Conservation (phyloP, 768 basidiomycete genomes). For the Kwoniella botswanensis region DNA sequence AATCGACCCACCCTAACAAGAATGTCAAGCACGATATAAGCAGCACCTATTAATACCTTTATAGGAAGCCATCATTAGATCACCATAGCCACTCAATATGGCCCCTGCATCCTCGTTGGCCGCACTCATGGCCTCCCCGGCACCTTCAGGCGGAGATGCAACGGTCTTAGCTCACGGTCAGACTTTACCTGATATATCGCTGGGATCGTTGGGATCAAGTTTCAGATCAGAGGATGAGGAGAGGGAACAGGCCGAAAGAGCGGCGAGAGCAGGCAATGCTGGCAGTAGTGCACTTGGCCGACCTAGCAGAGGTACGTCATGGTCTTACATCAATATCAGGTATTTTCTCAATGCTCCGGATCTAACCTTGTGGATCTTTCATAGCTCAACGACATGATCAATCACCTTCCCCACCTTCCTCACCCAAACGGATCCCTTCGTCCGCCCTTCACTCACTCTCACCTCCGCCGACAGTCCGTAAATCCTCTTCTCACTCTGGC, state of each 20-base stretch:
- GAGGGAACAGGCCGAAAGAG: constrained; percentile 17
- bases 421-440: constrained; percentile 26
- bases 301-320: neutral
- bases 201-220: constrained; percentile 49
- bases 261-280: neutral
- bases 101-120: constrained; percentile 36
- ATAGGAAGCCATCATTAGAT: neutral
- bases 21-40: too few species aligned
- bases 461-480: constrained; percentile 43
- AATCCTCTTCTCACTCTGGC: constrained; percentile 43
- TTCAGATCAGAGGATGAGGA: constrained; percentile 49
- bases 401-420: constrained; percentile 38
- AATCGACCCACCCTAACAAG: too few species aligned
- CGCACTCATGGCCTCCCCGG: constrained; percentile 45
- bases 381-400: constrained; percentile 17
- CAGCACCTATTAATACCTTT: too few species aligned
- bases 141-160: constrained; percentile 35
- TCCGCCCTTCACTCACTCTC: constrained; percentile 41
- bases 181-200: constrained; percentile 51
- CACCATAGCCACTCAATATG: constrained; percentile 3
- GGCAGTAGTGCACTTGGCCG: neutral
- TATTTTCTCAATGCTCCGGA: too few species aligned
- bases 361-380: neutral
- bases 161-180: constrained; percentile 45
- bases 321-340: neutral